These are phyloP conservation scores for Lecanicillium sp. DNA, from an alignment of 2,329 filamentous ascomycete genomes.

Conservation along the genomic window DNA sequence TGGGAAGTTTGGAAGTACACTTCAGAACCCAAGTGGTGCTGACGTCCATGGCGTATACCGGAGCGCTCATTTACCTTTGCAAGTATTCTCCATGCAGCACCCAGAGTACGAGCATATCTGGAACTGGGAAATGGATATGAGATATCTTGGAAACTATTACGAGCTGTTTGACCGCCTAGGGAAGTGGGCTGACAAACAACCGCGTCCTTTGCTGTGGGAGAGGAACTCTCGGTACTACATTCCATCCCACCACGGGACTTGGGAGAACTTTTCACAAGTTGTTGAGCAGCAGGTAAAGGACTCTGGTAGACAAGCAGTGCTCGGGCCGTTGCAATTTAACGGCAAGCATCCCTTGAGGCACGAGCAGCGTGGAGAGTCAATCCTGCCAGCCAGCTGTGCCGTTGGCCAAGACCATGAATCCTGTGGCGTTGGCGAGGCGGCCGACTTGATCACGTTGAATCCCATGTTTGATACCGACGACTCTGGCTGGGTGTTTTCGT, in stretches of 20 bases:
- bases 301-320: slow-evolving; percentile 47
- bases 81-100: slow-evolving; percentile 55
- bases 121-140: slow-evolving; percentile 65
- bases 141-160: slow-evolving; percentile 58
- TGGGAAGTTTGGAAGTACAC: slow-evolving; percentile 60
- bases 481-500: slow-evolving; percentile 65
- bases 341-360: slow-evolving; percentile 38
- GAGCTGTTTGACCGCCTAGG: slow-evolving; percentile 63
- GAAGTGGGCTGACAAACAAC: slow-evolving; percentile 59
- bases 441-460: slow-evolving; percentile 70
- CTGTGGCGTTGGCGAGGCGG: slow-evolving; percentile 64
- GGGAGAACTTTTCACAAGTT: slow-evolving; percentile 61
- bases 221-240: slow-evolving; percentile 70
- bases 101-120: slow-evolving; percentile 60
- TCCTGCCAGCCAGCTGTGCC: slow-evolving; percentile 47
- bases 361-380: slow-evolving; percentile 43
- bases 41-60: slow-evolving; percentile 64
- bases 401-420: slow-evolving; percentile 38
- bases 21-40: slow-evolving; percentile 46
- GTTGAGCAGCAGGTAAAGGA: slow-evolving; percentile 52
- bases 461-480: slow-evolving; percentile 64
- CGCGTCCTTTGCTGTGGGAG: slow-evolving; percentile 69
- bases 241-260: slow-evolving; percentile 58
- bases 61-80: slow-evolving; percentile 52
- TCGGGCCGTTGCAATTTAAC: slow-evolving; percentile 55